Evolutionary conservation across 2,329 filamentous ascomycete genomes (phyloP), one percentile per base, ranked within the genome.

Genomic region (Celoporthe dispersa): DNA sequence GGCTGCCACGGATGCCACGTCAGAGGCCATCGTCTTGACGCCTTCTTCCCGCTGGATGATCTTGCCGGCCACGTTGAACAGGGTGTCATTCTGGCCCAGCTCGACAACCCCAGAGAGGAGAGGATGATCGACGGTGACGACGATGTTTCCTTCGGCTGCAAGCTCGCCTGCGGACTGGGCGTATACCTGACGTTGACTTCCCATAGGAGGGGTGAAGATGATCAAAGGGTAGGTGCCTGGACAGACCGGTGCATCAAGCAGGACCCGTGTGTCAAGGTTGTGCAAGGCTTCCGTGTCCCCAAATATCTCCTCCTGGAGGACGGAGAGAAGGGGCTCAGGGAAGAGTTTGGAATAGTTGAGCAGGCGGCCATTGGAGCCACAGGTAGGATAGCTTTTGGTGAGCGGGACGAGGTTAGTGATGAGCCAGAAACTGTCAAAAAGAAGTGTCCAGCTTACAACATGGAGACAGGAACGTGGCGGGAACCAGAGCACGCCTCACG

Each of bases 171-270:
- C 70, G 16, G 31, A 28, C 65, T 72, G 70, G 7, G 70, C 68
- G 25, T 72, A 72, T 9, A 65, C 55, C 68, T 70, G 70, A 37
- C 68, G 68, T 62, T 72, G 70, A 59, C 65, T 66, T 37, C 68
- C 65, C 3, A 31, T 62, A 16, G 66, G 44, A 33, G 70, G 70
- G 41, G 55, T 67, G 53, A 72, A 57, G 22, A 72, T 37, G 12
- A 53, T 16, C 62, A 72, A 3, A 37, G 68, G 55, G 44, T 55
- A 68, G 14, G 53, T 41, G 31, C 48, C 68, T 28, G 41, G n/a
- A 39, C 70, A 72, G 33, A 69, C 48, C 6, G 68, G 53, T 44
- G 62, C 70, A 28, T 53, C 8, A 9, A 12, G 8, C 7, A 68
- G 9, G 28, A 66, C 68, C 19, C 51, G 61, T 33, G 68, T 62